Percentiles rank a stretch among this genome's conserved stretches.
phyloP scores from a whole-genome alignment of 805 yeast species.

The Candida cerambycidarum region DNA sequence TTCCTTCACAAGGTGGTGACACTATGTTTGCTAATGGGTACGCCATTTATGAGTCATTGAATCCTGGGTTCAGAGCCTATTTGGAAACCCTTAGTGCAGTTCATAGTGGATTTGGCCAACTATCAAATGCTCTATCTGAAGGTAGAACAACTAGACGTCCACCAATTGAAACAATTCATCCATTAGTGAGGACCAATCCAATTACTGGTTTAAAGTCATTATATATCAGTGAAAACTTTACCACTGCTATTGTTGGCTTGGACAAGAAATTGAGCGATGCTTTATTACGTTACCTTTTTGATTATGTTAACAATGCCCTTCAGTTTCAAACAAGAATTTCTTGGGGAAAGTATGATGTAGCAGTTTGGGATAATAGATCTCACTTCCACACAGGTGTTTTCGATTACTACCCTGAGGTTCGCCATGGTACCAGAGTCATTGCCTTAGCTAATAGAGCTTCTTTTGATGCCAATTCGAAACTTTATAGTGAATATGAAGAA shows the following conservation, averaged over 20 bases:
- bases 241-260: slow-evolving; percentile 51
- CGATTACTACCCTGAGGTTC: slow-evolving; percentile 45
- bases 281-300: slow-evolving; percentile 46
- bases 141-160: slow-evolving; percentile 24
- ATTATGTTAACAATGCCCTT: slow-evolving; percentile 48
- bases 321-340: slow-evolving; percentile 56
- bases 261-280: slow-evolving; percentile 49
- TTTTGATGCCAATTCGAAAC: slow-evolving; percentile 44
- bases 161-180: slow-evolving; percentile 43
- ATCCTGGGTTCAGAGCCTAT: slow-evolving; percentile 49
- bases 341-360: slow-evolving; percentile 54
- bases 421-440: slow-evolving; percentile 53
- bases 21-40: slow-evolving; percentile 59
- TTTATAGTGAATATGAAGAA: neutral
- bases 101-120: slow-evolving; percentile 34
- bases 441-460: slow-evolving; percentile 54
- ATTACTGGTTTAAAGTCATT: slow-evolving; percentile 62
- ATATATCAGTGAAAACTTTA: slow-evolving; percentile 52
- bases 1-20: slow-evolving; percentile 54
- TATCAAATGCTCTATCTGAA: slow-evolving; percentile 43
- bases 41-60: slow-evolving; percentile 55
- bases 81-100: slow-evolving; percentile 31
- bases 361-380: slow-evolving; percentile 61
- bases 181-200: slow-evolving; percentile 62
- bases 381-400: slow-evolving; percentile 53